A percentile compares a stretch with the other conserved stretches of the same genome.
Conservation (phyloP, 345 rosid species). For the Citrus inodora region DNA sequence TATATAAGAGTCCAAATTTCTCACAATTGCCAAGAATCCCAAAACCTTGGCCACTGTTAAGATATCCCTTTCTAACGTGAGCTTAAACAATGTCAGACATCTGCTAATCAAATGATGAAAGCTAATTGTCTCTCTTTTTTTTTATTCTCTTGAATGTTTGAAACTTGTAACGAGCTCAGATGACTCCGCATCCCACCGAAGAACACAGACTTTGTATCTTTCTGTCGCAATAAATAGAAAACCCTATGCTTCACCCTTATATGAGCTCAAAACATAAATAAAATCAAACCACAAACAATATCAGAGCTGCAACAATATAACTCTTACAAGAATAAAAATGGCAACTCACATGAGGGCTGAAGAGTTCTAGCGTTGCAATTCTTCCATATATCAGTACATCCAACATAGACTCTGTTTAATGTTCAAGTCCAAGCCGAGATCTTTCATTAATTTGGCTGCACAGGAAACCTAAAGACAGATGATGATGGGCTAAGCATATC, state of each 20-base stretch:
- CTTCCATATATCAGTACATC: constrained; percentile 95
- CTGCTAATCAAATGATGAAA: background rate
- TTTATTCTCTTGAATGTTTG: background rate
- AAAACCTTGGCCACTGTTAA: too few relatives aligned
- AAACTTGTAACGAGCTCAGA: constrained; percentile 54
- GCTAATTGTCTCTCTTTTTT: background rate
- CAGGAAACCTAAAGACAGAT: too few relatives aligned
- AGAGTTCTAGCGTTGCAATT: constrained; percentile 87
- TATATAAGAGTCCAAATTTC: too few relatives aligned
- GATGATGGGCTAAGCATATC: too few relatives aligned
- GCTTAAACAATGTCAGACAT: background rate
- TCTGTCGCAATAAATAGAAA: constrained; percentile 70
- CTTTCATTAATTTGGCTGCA: too few relatives aligned
- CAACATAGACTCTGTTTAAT: constrained; percentile 27
- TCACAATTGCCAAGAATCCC: too few relatives aligned
- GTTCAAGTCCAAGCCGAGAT: too few relatives aligned
- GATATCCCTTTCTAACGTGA: too few relatives aligned
- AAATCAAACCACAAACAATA: background rate
- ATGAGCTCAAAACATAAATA: constrained; percentile 11
- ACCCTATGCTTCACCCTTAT: too few relatives aligned
- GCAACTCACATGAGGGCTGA: constrained; percentile 84
- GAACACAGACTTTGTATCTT: constrained; percentile 84
- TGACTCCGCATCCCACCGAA: constrained; percentile 81
- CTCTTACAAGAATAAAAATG: background rate
- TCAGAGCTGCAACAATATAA: background rate